Conservation (phyloP, 306 rosid genomes). For the Rosa multiflora region DNA sequence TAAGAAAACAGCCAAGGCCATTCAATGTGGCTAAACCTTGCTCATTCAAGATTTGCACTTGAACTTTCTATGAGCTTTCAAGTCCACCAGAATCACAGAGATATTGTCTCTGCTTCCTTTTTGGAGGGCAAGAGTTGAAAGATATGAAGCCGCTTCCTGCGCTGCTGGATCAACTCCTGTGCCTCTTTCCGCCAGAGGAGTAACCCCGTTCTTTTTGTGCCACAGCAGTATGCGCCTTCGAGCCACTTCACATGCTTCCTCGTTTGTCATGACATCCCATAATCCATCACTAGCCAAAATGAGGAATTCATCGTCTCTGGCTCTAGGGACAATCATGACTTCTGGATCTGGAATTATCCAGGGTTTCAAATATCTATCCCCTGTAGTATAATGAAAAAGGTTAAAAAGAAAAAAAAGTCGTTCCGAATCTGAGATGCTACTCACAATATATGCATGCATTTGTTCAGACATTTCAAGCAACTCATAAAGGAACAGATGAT, state of each 20-base stretch:
- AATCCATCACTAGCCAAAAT: conserved; percentile 62
- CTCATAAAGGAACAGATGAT: not conserved
- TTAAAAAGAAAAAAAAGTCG: not conserved
- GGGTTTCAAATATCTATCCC: conserved; percentile 59
- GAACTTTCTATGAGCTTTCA: conserved; percentile 50
- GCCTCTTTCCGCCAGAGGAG: conserved; percentile 36
- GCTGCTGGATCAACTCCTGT: conserved; percentile 51
- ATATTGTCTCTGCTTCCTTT: conserved; percentile 59
- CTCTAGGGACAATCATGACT: conserved; percentile 47
- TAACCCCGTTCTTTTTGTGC: conserved; percentile 51
- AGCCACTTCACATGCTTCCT: conserved; percentile 56
- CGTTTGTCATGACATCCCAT: conserved; percentile 62
- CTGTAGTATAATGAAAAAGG: conserved; percentile 23
- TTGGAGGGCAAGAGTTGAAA: conserved; percentile 53
- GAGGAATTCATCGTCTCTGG: conserved; percentile 54
- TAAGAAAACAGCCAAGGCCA: not conserved
- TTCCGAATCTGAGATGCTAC: not conserved
- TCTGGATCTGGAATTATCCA: conserved; percentile 65
- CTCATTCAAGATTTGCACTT: conserved; percentile 36
- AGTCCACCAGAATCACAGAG: conserved; percentile 48
- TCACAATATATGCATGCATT: not conserved
- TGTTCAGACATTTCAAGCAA: not conserved
- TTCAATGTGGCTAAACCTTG: not conserved
- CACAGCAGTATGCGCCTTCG: conserved; percentile 48
- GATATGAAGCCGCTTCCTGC: conserved; percentile 55